Conservation (phyloP, 495 filamentous ascomycete genomes). For the Parathielavia appendiculata region DNA sequence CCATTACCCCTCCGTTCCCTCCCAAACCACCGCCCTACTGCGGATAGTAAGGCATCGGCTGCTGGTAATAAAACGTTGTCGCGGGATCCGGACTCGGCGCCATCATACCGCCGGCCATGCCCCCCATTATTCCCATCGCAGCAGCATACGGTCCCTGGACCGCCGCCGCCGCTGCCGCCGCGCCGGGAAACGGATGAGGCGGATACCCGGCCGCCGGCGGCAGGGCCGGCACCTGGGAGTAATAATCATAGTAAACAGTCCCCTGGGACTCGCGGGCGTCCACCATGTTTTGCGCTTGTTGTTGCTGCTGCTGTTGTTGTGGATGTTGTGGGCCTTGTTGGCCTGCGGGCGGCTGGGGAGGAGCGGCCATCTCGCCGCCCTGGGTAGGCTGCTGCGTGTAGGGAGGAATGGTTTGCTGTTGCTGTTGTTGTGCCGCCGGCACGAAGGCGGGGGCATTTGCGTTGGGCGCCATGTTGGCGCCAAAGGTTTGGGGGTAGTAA, state of each 20-base stretch:
- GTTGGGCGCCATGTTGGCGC: constrained; percentile 46
- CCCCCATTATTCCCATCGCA: constrained; percentile 58
- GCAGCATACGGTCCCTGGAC: constrained; percentile 39
- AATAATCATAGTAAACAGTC: constrained; percentile 91
- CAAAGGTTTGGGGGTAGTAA: constrained; percentile 52
- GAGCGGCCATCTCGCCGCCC: constrained; percentile 25
- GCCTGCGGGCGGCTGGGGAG: constrained; percentile 23
- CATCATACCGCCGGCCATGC: constrained; percentile 66
- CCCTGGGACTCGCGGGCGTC: constrained; percentile 82
- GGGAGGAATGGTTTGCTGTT: constrained; percentile 19
- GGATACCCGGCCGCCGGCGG: constrained; percentile 39
- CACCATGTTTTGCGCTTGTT: constrained; percentile 55
- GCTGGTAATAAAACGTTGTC: constrained; percentile 58
- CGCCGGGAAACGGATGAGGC: constrained; percentile 47
- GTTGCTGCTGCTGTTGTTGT: neutral
- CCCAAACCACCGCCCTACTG: constrained; percentile 8
- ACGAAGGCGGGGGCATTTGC: constrained; percentile 55
- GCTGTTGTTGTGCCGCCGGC: constrained; percentile 47
- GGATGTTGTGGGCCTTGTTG: constrained; percentile 28
- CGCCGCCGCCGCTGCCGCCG: constrained; percentile 46
- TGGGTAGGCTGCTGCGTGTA: constrained; percentile 40
- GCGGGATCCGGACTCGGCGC: constrained; percentile 55
- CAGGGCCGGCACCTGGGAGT: constrained; percentile 60
- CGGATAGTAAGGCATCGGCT: constrained; percentile 49
- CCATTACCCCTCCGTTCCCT: neutral